phyloP scores from a whole-genome alignment of 495 filamentous ascomycete species.

The Schizothecium vesticola region DNA sequence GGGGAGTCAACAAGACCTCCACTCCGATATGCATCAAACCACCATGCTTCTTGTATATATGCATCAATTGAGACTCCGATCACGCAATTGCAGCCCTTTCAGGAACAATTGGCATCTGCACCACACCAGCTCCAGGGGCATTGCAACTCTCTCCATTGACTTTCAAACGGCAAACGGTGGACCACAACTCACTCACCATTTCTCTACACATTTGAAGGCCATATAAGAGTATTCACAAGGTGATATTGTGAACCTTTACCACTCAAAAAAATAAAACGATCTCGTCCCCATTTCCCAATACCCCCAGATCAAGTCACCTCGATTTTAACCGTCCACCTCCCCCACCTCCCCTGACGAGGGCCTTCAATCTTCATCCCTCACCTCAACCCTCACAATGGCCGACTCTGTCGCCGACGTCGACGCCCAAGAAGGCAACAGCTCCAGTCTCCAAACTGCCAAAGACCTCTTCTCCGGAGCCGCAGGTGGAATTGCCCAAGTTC shows the following conservation, averaged over 20 bases:
- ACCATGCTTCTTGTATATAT: neutral
- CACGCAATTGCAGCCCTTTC: neutral
- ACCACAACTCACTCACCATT: neutral
- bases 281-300: neutral
- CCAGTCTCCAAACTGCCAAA: constrained; percentile 62
- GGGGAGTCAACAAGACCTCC: neutral
- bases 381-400: constrained; percentile 27
- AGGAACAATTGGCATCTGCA: neutral
- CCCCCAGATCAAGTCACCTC: neutral
- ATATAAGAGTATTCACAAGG: neutral
- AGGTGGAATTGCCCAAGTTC: constrained; percentile 88
- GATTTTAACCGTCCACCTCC: neutral
- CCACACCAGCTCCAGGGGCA: neutral
- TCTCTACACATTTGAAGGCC: neutral
- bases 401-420: constrained; percentile 38
- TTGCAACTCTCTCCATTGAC: neutral
- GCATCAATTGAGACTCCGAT: neutral
- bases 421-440: constrained; percentile 24
- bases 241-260: neutral
- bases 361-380: neutral
- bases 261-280: neutral
- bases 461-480: constrained; percentile 87
- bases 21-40: neutral
- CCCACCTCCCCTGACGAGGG: neutral
- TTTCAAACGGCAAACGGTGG: neutral